These are phyloP conservation scores for Gardenia jasminoides DNA, from an alignment of 257 asterid genomes.

Conservation along the genomic window DNA sequence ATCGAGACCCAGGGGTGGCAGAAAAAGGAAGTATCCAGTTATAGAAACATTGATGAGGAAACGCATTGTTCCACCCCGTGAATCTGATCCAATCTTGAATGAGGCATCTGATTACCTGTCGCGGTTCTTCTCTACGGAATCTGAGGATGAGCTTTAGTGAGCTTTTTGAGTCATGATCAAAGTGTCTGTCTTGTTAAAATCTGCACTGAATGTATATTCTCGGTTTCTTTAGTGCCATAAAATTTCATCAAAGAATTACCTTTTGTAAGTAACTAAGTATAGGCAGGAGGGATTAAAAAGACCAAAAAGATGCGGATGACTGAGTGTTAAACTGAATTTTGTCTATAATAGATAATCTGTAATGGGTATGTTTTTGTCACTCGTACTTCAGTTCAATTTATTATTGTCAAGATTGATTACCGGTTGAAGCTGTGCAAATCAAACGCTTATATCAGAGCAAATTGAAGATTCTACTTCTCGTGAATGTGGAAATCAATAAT, in stretches of 20 bases:
- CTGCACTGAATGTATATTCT: background rate
- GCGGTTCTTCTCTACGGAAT: constrained; percentile 33
- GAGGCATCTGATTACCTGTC: constrained; percentile 29
- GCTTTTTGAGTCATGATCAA: background rate
- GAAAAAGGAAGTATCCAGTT: constrained; percentile 59
- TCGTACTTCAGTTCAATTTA: too few species aligned
- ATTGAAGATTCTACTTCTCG: background rate
- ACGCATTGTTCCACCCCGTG: constrained; percentile 60
- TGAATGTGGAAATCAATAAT: background rate
- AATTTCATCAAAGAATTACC: background rate
- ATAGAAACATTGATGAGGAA: constrained; percentile 63
- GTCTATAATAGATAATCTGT: too few species aligned
- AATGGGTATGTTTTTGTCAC: too few species aligned
- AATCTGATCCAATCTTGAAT: constrained; percentile 39
- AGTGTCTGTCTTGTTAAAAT: background rate
- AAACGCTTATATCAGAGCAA: too few species aligned
- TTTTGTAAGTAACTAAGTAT: too few species aligned
- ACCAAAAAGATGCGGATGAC: too few species aligned
- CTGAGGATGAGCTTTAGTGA: constrained; percentile 28
- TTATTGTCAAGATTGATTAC: background rate
- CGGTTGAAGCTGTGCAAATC: background rate
- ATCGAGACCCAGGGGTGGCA: constrained; percentile 76
- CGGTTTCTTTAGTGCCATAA: background rate
- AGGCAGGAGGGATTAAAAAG: background rate
- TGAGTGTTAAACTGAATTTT: too few species aligned